Conservation (phyloP, 768 basidiomycete species). For the Gyrodon lividus region DNA sequence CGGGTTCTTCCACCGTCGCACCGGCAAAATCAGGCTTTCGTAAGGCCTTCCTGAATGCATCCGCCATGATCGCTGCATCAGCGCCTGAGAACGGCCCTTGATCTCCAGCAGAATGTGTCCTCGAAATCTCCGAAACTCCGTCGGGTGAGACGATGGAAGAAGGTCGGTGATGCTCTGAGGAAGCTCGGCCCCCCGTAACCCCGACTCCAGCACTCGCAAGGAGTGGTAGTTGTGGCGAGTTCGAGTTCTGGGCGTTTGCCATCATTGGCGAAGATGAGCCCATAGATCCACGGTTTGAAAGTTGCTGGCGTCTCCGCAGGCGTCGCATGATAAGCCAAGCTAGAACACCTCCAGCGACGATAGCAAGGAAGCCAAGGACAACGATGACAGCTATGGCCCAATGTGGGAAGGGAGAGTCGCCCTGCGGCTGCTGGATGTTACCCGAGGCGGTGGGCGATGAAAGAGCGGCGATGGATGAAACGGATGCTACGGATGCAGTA, state of each 20-base stretch:
- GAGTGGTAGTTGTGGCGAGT: conserved; percentile 47
- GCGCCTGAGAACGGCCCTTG: conserved; percentile 75
- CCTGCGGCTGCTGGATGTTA: conserved; percentile 44
- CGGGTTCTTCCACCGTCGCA: conserved; percentile 59
- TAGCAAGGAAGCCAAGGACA: conserved; percentile 81
- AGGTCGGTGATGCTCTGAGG: conserved; percentile 34
- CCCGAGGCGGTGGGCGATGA: conserved; percentile 28
- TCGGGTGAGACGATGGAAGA: conserved; percentile 55
- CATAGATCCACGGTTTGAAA: conserved; percentile 69
- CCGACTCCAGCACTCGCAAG: conserved; percentile 37
- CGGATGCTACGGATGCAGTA: conserved; percentile 36
- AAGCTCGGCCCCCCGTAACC: conserved; percentile 32
- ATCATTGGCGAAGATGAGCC: conserved; percentile 85
- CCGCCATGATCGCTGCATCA: conserved; percentile 91
- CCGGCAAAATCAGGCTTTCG: conserved; percentile 87
- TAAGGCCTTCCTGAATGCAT: conserved; percentile 86
- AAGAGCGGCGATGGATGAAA: conserved; percentile 21
- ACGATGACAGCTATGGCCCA: conserved; percentile 94
- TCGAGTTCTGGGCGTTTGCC: conserved; percentile 48
- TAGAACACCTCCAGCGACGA: conserved; percentile 65
- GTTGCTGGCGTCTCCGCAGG: conserved; percentile 49
- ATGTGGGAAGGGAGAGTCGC: conserved; percentile 59
- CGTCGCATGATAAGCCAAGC: conserved; percentile 73
- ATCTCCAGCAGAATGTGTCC: conserved; percentile 57
- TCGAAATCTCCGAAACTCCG: conserved; percentile 71